Percentiles rank a stretch among this genome's conserved stretches.
phyloP scores from a whole-genome alignment of 257 asterid genomes.

The Primulina tabacum region DNA sequence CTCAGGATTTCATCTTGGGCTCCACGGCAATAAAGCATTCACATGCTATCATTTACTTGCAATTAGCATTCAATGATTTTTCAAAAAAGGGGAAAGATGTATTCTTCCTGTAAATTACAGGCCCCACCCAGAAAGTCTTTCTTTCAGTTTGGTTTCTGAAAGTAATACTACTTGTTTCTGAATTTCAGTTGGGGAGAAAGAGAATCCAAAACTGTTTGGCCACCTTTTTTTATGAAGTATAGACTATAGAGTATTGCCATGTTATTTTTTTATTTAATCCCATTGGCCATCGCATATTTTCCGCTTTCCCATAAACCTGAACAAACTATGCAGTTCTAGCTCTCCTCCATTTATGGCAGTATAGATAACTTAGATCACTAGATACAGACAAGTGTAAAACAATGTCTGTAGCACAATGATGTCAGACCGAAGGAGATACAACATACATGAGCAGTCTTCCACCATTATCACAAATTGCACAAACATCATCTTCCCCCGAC shows the following conservation, averaged over 20 bases:
- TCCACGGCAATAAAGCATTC: background rate
- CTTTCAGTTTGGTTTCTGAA: background rate
- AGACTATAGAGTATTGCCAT: background rate
- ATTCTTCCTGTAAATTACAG: background rate
- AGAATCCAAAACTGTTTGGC: background rate
- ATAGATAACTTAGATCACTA: background rate
- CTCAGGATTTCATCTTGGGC: background rate
- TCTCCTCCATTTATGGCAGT: background rate
- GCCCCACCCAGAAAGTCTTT: background rate
- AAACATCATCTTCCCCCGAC: slow-evolving; percentile 43
- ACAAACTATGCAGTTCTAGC: background rate
- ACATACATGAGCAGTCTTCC: slow-evolving; percentile 55
- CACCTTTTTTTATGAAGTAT: too few species aligned
- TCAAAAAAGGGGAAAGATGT: background rate
- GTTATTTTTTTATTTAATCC: too few species aligned
- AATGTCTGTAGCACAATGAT: background rate
- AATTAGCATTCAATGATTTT: too few species aligned
- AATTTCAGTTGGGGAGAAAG: background rate
- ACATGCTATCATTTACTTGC: background rate
- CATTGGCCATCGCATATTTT: background rate
- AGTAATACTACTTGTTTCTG: background rate
- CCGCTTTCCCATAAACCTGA: background rate
- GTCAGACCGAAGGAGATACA: slow-evolving; percentile 11
- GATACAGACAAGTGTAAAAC: background rate
- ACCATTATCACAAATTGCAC: slow-evolving; percentile 80